These are phyloP conservation scores for Thelonectria discophora DNA, from an alignment of 2,329 filamentous ascomycete genomes.

Conservation along the genomic window DNA sequence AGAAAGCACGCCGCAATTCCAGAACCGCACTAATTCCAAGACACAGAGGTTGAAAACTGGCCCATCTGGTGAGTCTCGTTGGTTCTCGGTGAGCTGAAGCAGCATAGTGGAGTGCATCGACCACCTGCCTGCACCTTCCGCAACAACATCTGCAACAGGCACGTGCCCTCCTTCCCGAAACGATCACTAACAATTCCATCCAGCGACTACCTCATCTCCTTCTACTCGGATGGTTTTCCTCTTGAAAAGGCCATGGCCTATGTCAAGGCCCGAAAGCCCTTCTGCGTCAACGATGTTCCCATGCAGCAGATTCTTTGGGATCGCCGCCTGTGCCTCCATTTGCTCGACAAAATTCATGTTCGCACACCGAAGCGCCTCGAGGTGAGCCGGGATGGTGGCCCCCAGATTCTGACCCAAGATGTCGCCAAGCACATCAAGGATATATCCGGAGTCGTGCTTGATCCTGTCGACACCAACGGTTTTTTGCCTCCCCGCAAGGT, in stretches of 20 bases:
- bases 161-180: conserved; percentile 38
- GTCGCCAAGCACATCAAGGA: conserved; percentile 82
- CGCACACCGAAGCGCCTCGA: conserved; percentile 89
- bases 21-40: conserved; percentile 27
- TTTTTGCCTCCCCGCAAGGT: conserved; percentile 75
- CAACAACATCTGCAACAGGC: conserved; percentile 34
- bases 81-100: conserved; percentile 47
- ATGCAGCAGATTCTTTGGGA: conserved; percentile 99
- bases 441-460: conserved; percentile 78
- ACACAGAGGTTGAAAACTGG: conserved; percentile 87
- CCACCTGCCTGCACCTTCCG: background rate
- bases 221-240: conserved; percentile 97
- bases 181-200: conserved; percentile 31
- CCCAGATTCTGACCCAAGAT: conserved; percentile 78
- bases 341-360: conserved; percentile 89
- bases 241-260: conserved; percentile 97
- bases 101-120: conserved; percentile 44
- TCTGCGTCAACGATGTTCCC: conserved; percentile 95
- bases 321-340: conserved; percentile 84
- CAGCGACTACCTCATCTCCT: conserved; percentile 93
- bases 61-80: conserved; percentile 73
- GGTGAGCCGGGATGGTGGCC: conserved; percentile 92
- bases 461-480: conserved; percentile 72
- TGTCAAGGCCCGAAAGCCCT: conserved; percentile 89
- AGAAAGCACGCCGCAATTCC: conserved; percentile 3